Percentiles rank a stretch among this genome's conserved stretches.
These are phyloP conservation scores for Mycena latifolia DNA, from an alignment of 768 basidiomycete species.

Conservation along the genomic window DNA sequence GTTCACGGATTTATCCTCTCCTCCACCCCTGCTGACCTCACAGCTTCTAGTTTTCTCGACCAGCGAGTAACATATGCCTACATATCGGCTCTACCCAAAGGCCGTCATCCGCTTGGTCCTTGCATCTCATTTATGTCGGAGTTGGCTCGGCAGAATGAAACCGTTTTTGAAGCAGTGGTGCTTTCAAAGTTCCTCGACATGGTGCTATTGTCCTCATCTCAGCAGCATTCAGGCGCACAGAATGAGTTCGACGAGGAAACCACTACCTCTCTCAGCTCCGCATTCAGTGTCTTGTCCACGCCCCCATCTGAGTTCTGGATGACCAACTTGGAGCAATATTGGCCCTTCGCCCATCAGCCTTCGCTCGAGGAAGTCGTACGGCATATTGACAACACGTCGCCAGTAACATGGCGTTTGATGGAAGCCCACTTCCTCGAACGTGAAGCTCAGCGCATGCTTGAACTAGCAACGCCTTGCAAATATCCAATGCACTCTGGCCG, in stretches of 20 bases:
- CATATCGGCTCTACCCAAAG: slow-evolving; percentile 3
- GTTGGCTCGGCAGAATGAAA: slow-evolving; percentile 15
- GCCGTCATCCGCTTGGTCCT: neutral
- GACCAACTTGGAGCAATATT: slow-evolving; percentile 13
- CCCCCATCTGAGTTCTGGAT: slow-evolving; percentile 6
- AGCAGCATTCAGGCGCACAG: neutral
- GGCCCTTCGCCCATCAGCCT: slow-evolving; percentile 13
- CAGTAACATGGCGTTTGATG: slow-evolving; percentile 7
- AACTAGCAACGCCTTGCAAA: slow-evolving; percentile 1
- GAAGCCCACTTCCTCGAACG: slow-evolving; percentile 28
- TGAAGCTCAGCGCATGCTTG: slow-evolving; percentile 10
- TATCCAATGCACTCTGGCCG: slow-evolving; percentile 21
- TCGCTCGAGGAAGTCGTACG: slow-evolving; percentile 8
- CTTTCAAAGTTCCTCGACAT: slow-evolving; percentile 24
- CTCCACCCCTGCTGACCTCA: neutral
- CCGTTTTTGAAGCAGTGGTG: slow-evolving; percentile 22
- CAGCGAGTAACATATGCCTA: slow-evolving; percentile 15
- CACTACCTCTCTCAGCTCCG: neutral
- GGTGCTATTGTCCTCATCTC: slow-evolving; percentile 14
- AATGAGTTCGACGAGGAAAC: too few relatives aligned
- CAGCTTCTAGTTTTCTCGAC: slow-evolving; percentile 22
- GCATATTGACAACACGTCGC: slow-evolving; percentile 16
- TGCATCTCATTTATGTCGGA: slow-evolving; percentile 22
- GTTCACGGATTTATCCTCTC: neutral
- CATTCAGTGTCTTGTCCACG: slow-evolving; percentile 3